Evolutionary conservation across 192 early-diverging fungal species (phyloP).

Genomic region (Physocladia obscura): DNA sequence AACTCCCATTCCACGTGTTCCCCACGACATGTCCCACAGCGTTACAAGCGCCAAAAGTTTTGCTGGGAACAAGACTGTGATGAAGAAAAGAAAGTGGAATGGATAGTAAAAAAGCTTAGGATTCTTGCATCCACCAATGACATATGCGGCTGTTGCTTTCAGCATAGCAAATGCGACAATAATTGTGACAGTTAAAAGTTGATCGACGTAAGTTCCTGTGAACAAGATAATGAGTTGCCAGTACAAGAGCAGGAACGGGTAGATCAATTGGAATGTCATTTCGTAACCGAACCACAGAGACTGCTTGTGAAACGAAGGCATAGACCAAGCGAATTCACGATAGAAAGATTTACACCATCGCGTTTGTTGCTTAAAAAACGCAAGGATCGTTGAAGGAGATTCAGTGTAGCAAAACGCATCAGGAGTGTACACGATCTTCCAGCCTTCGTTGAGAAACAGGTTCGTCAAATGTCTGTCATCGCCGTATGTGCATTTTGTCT

Average conservation of each 20-base stretch:
- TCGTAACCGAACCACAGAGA: constrained; percentile 64
- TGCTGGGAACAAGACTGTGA: constrained; percentile 56
- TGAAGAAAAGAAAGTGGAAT: constrained; percentile 53
- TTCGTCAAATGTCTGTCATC: constrained; percentile 67
- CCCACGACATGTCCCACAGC: constrained; percentile 61
- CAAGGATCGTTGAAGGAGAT: constrained; percentile 40
- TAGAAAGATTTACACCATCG: constrained; percentile 68
- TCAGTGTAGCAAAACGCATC: constrained; percentile 63
- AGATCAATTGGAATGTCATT: constrained; percentile 58
- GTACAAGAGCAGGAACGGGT: constrained; percentile 55
- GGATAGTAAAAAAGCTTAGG: constrained; percentile 48
- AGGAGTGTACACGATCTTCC: constrained; percentile 55
- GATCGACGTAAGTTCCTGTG: constrained; percentile 28
- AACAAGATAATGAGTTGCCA: constrained; percentile 44
- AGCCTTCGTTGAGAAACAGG: constrained; percentile 46
- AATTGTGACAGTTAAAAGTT: constrained; percentile 49
- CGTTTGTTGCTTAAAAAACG: constrained; percentile 62
- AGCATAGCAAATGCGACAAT: constrained; percentile 44
- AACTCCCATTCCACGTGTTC: constrained; percentile 32
- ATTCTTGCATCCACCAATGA: constrained; percentile 30
- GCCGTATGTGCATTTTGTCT: constrained; percentile 63
- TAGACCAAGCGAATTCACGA: constrained; percentile 54
- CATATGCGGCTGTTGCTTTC: constrained; percentile 46
- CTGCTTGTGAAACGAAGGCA: constrained; percentile 51
- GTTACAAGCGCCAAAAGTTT: constrained; percentile 58